These are phyloP conservation scores for Flaveria robusta DNA, from an alignment of 129 eudicot genomes.

Conservation along the genomic window DNA sequence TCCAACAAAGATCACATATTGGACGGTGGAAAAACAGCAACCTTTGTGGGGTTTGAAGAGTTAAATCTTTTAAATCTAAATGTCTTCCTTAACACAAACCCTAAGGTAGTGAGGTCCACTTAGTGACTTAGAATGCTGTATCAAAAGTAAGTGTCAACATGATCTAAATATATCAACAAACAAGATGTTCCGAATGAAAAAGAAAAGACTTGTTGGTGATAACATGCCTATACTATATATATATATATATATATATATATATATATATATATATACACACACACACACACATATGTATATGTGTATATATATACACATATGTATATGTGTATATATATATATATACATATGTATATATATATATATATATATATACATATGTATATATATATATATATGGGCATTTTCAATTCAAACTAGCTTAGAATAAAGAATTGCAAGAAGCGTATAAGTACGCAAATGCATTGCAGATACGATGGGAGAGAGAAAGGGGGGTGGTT, in stretches of 20 bases:
- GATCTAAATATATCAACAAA: slow-evolving; percentile 12
- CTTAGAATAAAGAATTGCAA: no score
- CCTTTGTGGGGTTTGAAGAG: slow-evolving; percentile 22
- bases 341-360: no score
- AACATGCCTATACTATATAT: slow-evolving; percentile 12
- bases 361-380: no score
- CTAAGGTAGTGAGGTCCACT: slow-evolving; percentile 26
- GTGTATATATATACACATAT: no score
- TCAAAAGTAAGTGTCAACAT: slow-evolving; percentile 20
- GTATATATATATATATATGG: no score
- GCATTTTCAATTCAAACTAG: no score
- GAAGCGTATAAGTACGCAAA: not conserved
- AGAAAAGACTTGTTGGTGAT: not conserved
- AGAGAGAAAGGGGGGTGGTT: no score
- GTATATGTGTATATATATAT: no score
- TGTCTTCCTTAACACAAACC: not conserved
- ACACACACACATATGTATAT: no score
- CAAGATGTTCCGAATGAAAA: slow-evolving; percentile 2
- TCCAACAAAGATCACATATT: slow-evolving; percentile 21
- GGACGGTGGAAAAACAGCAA: slow-evolving; percentile 16
- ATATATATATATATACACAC: no score
- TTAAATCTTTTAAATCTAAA: not conserved
- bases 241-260: no score
- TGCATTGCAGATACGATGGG: no score
- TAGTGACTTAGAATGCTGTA: not conserved